A percentile compares a stretch with the other conserved stretches of the same genome.
These are phyloP conservation scores for Fagus crenata DNA, from an alignment of 306 rosid genomes.

Conservation along the genomic window DNA sequence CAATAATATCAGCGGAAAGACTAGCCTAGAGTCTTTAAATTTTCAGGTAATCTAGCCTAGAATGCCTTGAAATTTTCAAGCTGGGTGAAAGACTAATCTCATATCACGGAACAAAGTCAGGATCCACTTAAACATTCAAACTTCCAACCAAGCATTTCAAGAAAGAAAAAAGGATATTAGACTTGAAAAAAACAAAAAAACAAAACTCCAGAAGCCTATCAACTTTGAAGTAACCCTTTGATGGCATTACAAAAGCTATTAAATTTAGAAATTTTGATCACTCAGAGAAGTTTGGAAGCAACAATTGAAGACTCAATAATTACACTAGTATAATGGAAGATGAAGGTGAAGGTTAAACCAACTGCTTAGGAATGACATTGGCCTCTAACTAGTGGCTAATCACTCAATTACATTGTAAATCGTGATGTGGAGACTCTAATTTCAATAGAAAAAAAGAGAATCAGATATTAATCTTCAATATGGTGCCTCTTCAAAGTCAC, in stretches of 20 bases:
- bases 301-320: not conserved
- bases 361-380: too few relatives aligned
- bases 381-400: not conserved
- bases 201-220: not conserved
- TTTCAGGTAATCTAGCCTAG: too few relatives aligned
- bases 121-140: not conserved
- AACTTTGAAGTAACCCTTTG: not conserved
- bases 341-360: too few relatives aligned
- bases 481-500: not conserved
- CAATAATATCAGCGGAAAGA: too few relatives aligned
- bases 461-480: not conserved
- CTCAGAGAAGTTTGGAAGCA: not conserved
- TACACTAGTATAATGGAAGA: too few relatives aligned
- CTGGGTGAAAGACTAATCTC: too few relatives aligned
- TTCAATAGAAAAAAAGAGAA: not conserved
- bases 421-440: not conserved
- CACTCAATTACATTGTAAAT: not conserved
- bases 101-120: not conserved
- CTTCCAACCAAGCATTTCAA: not conserved
- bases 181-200: not conserved
- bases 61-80: too few relatives aligned
- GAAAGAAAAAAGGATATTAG: not conserved
- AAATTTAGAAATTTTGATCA: not conserved
- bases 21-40: too few relatives aligned
- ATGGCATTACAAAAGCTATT: not conserved